Evolutionary conservation across 257 asterid genomes (phyloP).

Genomic region (Solanum lycopersicoides): DNA sequence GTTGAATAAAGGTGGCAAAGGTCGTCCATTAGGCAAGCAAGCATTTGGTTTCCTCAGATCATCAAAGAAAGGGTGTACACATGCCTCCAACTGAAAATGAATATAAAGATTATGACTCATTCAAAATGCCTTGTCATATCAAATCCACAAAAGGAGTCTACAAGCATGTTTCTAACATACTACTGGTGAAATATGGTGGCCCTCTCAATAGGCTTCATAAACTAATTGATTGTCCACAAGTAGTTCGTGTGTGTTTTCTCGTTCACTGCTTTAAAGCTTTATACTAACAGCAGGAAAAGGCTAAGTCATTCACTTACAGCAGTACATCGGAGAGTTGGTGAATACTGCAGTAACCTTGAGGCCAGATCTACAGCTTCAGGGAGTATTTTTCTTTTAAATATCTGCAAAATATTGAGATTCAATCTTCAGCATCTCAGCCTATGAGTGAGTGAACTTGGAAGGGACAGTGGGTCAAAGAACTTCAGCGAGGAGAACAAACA

Average conservation of each 20-base stretch:
- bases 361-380: slow-evolving; percentile 81
- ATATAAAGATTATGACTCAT: too few species aligned
- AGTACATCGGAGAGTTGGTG: slow-evolving; percentile 67
- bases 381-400: slow-evolving; percentile 71
- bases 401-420: slow-evolving; percentile 18
- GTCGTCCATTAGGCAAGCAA: slow-evolving; percentile 64
- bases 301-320: slow-evolving; percentile 47
- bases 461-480: neutral
- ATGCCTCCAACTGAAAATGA: too few species aligned
- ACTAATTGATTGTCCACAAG: too few species aligned
- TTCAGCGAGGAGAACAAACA: neutral
- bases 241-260: neutral
- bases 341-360: slow-evolving; percentile 73
- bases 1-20: slow-evolving; percentile 71
- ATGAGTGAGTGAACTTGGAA: neutral
- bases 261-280: neutral
- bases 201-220: neutral
- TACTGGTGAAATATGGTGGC: neutral
- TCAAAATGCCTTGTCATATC: too few species aligned
- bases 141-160: neutral
- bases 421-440: neutral
- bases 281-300: neutral
- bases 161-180: neutral
- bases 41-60: slow-evolving; percentile 54
- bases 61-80: slow-evolving; percentile 60